Evolutionary conservation across 2,329 filamentous ascomycete genomes (phyloP).

Genomic region (Sphaerulina vaccinii): DNA sequence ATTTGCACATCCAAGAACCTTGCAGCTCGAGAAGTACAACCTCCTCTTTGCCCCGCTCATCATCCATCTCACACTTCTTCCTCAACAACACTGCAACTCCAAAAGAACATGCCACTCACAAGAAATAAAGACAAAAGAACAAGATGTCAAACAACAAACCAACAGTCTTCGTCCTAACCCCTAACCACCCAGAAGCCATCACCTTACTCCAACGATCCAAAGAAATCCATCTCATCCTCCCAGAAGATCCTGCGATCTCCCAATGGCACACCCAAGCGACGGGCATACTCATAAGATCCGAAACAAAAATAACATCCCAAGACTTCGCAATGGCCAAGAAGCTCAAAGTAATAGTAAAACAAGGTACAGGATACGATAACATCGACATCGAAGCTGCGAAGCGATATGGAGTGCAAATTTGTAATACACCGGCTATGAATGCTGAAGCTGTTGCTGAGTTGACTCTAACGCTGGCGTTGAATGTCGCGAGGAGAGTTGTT

Average conservation of each 20-base stretch:
- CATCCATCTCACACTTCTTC: conserved; percentile 5
- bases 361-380: conserved; percentile 50
- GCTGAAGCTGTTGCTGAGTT: conserved; percentile 42
- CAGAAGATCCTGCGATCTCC: conserved; percentile 17
- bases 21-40: background rate
- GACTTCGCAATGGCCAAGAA: conserved; percentile 31
- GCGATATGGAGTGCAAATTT: conserved; percentile 46
- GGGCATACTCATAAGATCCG: conserved; percentile 30
- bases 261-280: conserved; percentile 28
- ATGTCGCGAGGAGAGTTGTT: conserved; percentile 34
- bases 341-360: conserved; percentile 47
- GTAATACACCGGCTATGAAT: conserved; percentile 49
- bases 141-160: conserved; percentile 7
- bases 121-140: no score
- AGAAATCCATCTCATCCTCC: conserved; percentile 26
- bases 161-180: conserved; percentile 29
- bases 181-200: conserved; percentile 35
- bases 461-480: conserved; percentile 35
- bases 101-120: background rate
- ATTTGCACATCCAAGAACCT: background rate
- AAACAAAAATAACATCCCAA: conserved; percentile 25
- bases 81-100: background rate
- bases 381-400: conserved; percentile 48
- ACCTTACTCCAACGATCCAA: conserved; percentile 17
- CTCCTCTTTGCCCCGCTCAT: conserved; percentile 12